These are phyloP conservation scores for Fusarium nelsonii DNA, from an alignment of 2,329 filamentous ascomycete genomes.

Conservation along the genomic window DNA sequence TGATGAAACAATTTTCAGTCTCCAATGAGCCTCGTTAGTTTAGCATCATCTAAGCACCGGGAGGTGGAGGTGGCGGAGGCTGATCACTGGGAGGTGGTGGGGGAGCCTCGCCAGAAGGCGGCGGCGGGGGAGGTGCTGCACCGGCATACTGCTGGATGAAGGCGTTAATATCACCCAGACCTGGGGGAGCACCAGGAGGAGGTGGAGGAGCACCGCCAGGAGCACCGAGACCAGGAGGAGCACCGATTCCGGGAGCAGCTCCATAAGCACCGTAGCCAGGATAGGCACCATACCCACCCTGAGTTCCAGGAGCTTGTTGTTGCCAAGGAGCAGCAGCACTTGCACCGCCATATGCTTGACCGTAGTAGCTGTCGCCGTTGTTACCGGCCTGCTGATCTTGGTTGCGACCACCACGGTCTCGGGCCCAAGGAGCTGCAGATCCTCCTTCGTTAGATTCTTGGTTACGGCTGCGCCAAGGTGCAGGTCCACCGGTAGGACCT, in stretches of 20 bases:
- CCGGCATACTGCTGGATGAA: slow-evolving; percentile 75
- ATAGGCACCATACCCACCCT: slow-evolving; percentile 70
- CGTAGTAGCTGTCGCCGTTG: slow-evolving; percentile 49
- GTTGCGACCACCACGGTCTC: slow-evolving; percentile 68
- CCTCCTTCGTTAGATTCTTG: slow-evolving; percentile 64
- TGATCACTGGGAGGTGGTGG: slow-evolving; percentile 74
- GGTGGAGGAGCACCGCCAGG: slow-evolving; percentile 62
- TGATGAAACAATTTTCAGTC: slow-evolving; percentile 12
- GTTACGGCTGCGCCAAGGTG: slow-evolving; percentile 77
- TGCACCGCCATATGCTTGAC: slow-evolving; percentile 48
- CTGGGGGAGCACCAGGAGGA: slow-evolving; percentile 62
- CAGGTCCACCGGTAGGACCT: slow-evolving; percentile 83
- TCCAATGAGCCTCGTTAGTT: slow-evolving; percentile 23
- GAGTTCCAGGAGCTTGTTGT: slow-evolving; percentile 65
- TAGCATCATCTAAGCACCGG: slow-evolving; percentile 57
- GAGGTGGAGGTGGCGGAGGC: slow-evolving; percentile 73
- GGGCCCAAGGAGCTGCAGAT: slow-evolving; percentile 70
- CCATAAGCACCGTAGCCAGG: slow-evolving; percentile 62
- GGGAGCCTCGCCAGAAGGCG: slow-evolving; percentile 67
- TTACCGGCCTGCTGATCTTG: slow-evolving; percentile 54
- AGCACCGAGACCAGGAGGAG: slow-evolving; percentile 58
- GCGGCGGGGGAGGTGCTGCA: slow-evolving; percentile 68
- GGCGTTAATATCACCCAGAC: slow-evolving; percentile 70
- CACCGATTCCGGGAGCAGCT: slow-evolving; percentile 59
- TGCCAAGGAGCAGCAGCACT: slow-evolving; percentile 62